Percentiles rank a stretch among this genome's conserved stretches.
phyloP scores from a whole-genome alignment of 129 eudicot genomes.

The Ambrosia artemisiifolia region DNA sequence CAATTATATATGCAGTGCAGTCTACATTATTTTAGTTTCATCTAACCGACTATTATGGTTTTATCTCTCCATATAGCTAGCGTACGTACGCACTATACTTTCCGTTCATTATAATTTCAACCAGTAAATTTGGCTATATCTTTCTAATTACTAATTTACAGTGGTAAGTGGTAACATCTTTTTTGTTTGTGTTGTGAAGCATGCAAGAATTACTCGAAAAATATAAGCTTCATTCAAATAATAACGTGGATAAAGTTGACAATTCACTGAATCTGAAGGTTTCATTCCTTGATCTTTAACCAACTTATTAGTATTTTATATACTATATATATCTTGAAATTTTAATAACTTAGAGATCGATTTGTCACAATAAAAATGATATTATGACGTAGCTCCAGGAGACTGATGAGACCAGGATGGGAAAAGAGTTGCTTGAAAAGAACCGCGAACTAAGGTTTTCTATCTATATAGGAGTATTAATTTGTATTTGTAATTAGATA shows the following conservation, averaged over 20 bases:
- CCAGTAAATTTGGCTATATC: not conserved
- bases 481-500: too few relatives aligned
- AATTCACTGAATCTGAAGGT: constrained; percentile 51
- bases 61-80: too few relatives aligned
- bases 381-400: constrained; percentile 54
- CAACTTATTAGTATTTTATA: not conserved
- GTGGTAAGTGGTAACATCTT: not conserved
- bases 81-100: too few relatives aligned
- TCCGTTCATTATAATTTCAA: too few relatives aligned
- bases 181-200: constrained; percentile 34
- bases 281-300: not conserved
- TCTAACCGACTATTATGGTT: too few relatives aligned
- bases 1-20: too few relatives aligned
- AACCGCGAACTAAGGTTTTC: constrained; percentile 45
- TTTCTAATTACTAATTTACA: not conserved
- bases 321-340: too few relatives aligned
- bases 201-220: constrained; percentile 54
- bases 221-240: constrained; percentile 43
- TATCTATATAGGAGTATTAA: not conserved
- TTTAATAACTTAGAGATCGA: not conserved
- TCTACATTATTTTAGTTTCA: too few relatives aligned
- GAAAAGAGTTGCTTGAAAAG: constrained; percentile 49
- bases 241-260: constrained; percentile 26
- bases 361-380: not conserved
- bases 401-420: constrained; percentile 30